Conservation (phyloP, 306 rosid species). For the Rosa chinensis region DNA sequence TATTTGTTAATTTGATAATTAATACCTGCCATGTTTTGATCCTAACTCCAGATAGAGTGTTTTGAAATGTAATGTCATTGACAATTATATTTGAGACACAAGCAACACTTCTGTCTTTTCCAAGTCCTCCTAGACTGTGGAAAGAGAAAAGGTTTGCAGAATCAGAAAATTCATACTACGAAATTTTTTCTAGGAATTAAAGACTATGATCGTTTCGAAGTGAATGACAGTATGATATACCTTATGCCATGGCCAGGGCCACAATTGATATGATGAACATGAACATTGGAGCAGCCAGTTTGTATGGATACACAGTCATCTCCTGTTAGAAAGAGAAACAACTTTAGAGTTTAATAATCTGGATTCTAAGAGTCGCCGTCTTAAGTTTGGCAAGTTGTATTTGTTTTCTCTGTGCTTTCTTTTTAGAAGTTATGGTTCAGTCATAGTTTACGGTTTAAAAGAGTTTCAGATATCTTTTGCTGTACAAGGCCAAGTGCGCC, state of each 20-base stretch:
- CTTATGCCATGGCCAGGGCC: constrained; percentile 99
- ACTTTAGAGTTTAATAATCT: neutral
- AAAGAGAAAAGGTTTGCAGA: neutral
- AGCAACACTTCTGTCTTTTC: constrained; percentile 67
- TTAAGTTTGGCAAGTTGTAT: constrained; percentile 7
- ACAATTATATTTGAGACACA: constrained; percentile 81
- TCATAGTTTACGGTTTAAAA: constrained; percentile 50
- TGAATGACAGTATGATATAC: constrained; percentile 29
- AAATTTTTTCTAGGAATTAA: neutral
- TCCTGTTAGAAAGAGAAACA: constrained; percentile 45
- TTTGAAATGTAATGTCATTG: constrained; percentile 61
- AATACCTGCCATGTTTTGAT: constrained; percentile 98
- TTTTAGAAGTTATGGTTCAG: constrained; percentile 51
- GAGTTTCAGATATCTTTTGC: constrained; percentile 19
- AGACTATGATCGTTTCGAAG: neutral
- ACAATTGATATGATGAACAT: constrained; percentile 79
- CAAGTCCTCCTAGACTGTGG: constrained; percentile 79
- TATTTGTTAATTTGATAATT: neutral
- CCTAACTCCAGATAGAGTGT: constrained; percentile 80
- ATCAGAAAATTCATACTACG: neutral
- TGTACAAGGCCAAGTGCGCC: constrained; percentile 35
- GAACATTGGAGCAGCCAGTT: constrained; percentile 86
- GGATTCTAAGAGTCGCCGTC: constrained; percentile 25
- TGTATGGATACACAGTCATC: constrained; percentile 99
- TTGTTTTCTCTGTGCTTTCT: constrained; percentile 26